phyloP scores from a whole-genome alignment of 2,329 filamentous ascomycete genomes.

The Coleophoma cylindrospora region DNA sequence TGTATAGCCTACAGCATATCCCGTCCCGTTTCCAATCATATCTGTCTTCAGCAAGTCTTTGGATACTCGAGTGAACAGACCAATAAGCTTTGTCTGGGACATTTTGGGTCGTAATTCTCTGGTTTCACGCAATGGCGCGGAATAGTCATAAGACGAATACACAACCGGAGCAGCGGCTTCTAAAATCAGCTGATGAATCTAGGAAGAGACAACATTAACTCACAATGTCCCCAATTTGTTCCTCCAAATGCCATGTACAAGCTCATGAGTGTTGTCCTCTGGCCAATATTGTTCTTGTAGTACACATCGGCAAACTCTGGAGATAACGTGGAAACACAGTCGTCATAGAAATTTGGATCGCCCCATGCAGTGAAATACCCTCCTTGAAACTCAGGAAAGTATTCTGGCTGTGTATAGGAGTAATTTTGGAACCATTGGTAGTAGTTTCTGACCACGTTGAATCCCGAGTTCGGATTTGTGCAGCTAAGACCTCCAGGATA shows the following conservation, averaged over 20 bases:
- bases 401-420: constrained; percentile 46
- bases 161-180: constrained; percentile 40
- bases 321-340: constrained; percentile 38
- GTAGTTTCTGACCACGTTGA: constrained; percentile 45
- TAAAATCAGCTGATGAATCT: not conserved
- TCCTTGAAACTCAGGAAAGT: constrained; percentile 47
- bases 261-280: constrained; percentile 41
- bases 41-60: constrained; percentile 43
- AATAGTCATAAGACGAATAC: constrained; percentile 39
- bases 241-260: constrained; percentile 51
- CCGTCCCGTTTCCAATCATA: constrained; percentile 50
- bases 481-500: constrained; percentile 44
- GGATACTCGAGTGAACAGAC: constrained; percentile 47
- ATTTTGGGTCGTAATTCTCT: constrained; percentile 46
- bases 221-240: constrained; percentile 48
- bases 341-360: constrained; percentile 41
- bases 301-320: constrained; percentile 48
- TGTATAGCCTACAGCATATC: constrained; percentile 29
- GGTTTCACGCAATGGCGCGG: constrained; percentile 47
- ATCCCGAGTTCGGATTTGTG: constrained; percentile 41
- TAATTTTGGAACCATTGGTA: constrained; percentile 53
- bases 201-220: constrained; percentile 9
- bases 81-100: constrained; percentile 48
- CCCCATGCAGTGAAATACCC: constrained; percentile 51
- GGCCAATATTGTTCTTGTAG: constrained; percentile 50